Base-by-base conservation (phyloP, 805 yeast genomes). In the Danielia reshetovae region DNA sequence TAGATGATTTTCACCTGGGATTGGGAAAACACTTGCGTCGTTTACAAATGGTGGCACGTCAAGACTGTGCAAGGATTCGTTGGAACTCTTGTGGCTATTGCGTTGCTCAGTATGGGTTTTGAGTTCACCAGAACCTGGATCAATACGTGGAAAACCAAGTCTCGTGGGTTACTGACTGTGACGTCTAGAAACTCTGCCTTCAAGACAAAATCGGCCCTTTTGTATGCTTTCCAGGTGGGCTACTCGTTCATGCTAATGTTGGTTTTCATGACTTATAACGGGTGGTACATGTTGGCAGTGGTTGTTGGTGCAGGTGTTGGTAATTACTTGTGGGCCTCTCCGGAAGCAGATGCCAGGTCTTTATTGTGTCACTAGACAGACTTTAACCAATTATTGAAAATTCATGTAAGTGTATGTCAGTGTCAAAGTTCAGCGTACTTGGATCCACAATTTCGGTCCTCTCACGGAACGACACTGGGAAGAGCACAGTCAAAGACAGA, bases 261-360 rank as follows among this genome's bases (percentile, higher is more conserved):
- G 46, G 75, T 86, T 0, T 85, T 85, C 48, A 85, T 85, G 95
- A 83, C 90, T 5, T 85, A 82, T 56, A 85, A 85, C 53, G 85
- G 90, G 9, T 85, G 89, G 89, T 72, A 79, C 22, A 84, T 85
- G 93, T 30, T 76, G 6, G 78, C 90, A 3, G 84, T 83, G 7
- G 78, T 76, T 1, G 43, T 70, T 2, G 95, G 95, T 2, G 93
- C 93, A 2, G 70, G 68, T n/a, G 15, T 75, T 17, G 95, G 95
- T 1, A 72, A 79, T 52, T 77, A 69, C 48, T 23, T 75, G 8
- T 85, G 86, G 81, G 74, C 75, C 10, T 15, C n/a, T 22, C 9
- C 22, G 22, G 22, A 19, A 7, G 22, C 22, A 9, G 22, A 19
- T 19, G 22, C 22, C 7, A 19, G 22, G 22, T 7, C 9, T 9